Percentiles rank a stretch among this genome's conserved stretches.
phyloP scores from a whole-genome alignment of 208 protist genomes.

The Leishmania turanica region DNA sequence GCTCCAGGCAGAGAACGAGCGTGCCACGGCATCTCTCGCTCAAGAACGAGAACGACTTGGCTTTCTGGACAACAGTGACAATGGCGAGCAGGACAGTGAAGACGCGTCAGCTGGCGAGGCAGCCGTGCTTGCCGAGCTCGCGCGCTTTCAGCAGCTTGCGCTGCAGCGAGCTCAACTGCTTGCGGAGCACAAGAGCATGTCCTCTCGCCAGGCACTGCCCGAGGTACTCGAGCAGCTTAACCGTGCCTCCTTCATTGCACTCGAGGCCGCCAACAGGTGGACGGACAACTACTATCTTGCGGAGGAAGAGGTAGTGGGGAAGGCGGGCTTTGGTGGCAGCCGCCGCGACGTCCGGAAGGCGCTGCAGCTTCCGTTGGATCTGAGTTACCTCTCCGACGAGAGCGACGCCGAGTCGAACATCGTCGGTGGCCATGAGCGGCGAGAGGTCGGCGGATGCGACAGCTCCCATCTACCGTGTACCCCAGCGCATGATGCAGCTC shows the following conservation, averaged over 20 bases:
- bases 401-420: conserved; percentile 11
- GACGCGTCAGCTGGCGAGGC: conserved; percentile 4
- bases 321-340: conserved; percentile 31
- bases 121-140: background rate
- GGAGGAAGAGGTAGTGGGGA: conserved; percentile 49
- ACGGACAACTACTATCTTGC: conserved; percentile 81
- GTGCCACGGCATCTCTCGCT: background rate
- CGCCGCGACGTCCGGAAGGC: conserved; percentile 40
- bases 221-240: conserved; percentile 33
- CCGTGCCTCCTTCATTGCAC: conserved; percentile 29
- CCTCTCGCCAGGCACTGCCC: conserved; percentile 12
- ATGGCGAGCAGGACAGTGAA: background rate
- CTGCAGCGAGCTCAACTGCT: conserved; percentile 15
- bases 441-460: background rate
- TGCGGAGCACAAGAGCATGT: conserved; percentile 10
- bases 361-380: conserved; percentile 45
- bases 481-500: background rate
- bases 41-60: conserved; percentile 2
- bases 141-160: background rate
- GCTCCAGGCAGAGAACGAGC: background rate
- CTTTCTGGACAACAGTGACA: background rate
- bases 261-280: conserved; percentile 77
- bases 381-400: conserved; percentile 53
- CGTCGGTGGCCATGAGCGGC: background rate
- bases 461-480: background rate